phyloP scores from a whole-genome alignment of 371 early-diverging fungal species.

The Modicella reniformis region DNA sequence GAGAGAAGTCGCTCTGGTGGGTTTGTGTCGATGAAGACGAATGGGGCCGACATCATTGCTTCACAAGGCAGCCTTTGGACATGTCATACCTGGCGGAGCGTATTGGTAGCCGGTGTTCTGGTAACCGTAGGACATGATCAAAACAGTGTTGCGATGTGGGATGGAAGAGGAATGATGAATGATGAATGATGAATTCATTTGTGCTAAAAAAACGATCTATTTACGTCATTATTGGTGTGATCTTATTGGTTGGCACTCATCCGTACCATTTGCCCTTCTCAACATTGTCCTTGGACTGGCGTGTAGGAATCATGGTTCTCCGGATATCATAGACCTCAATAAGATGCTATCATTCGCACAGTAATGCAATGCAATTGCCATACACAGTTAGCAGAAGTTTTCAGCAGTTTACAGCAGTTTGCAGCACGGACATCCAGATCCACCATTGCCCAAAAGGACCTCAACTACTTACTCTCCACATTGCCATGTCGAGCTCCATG shows the following conservation, averaged over 20 bases:
- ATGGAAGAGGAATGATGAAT: slow-evolving; percentile 9
- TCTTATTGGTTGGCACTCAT: slow-evolving; percentile 4
- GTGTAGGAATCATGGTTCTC: slow-evolving; percentile 71
- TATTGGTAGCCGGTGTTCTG: slow-evolving; percentile 22
- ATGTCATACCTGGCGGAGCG: too few species aligned
- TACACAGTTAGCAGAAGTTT: too few species aligned
- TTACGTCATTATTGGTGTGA: neutral
- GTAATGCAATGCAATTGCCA: neutral
- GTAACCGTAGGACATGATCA: neutral
- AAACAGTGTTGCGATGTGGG: slow-evolving; percentile 5
- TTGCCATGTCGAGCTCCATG: slow-evolving; percentile 78
- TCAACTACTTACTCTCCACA: slow-evolving; percentile 67
- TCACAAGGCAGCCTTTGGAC: too few species aligned
- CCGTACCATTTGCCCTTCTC: slow-evolving; percentile 60
- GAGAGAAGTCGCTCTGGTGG: too few species aligned
- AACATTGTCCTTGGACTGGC: slow-evolving; percentile 47
- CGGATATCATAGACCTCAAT: slow-evolving; percentile 74
- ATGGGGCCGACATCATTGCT: too few species aligned
- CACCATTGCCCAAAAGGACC: slow-evolving; percentile 3
- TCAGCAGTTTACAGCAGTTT: neutral
- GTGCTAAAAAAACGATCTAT: neutral
- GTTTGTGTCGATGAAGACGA: too few species aligned
- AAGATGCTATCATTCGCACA: slow-evolving; percentile 58
- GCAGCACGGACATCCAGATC: too few species aligned
- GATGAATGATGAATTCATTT: neutral